These are phyloP conservation scores for Erythrobasidium hasegawianum DNA, from an alignment of 1,284 basidiomycete species.

Conservation along the genomic window DNA sequence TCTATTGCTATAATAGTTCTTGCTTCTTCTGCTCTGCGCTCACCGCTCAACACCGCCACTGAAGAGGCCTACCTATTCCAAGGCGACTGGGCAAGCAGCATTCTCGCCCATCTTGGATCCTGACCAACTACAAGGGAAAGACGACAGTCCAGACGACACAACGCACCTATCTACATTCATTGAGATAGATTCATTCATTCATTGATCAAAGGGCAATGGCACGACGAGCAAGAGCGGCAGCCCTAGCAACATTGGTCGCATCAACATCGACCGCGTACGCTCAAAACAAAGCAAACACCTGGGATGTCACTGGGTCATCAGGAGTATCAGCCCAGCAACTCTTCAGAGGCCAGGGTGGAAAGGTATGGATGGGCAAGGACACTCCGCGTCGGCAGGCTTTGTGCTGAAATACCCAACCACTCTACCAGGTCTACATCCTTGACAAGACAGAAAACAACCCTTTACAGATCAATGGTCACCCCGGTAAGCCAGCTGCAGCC, in stretches of 20 bases:
- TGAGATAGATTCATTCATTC: neutral
- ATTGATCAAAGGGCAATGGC: neutral
- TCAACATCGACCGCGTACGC: neutral
- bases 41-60: too few relatives aligned
- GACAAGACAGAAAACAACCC: conserved; percentile 51
- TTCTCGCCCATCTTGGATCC: too few relatives aligned
- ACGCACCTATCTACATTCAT: too few relatives aligned
- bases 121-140: too few relatives aligned
- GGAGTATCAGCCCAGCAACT: conserved; percentile 40
- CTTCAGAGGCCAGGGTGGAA: conserved; percentile 36
- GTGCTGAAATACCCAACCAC: too few relatives aligned
- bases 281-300: conserved; percentile 38
- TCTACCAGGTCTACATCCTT: conserved; percentile 47
- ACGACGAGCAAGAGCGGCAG: conserved; percentile 1
- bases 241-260: neutral
- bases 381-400: neutral
- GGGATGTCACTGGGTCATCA: conserved; percentile 39
- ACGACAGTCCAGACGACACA: too few relatives aligned
- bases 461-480: conserved; percentile 35
- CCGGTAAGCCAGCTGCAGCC: conserved; percentile 28
- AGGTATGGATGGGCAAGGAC: conserved; percentile 6
- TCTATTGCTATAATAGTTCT: too few relatives aligned
- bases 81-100: too few relatives aligned
- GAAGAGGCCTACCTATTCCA: too few relatives aligned
- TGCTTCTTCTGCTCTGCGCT: too few relatives aligned